A percentile compares a stretch with the other conserved stretches of the same genome.
These are phyloP conservation scores for Ganoderma leucocontextum DNA, from an alignment of 1,284 basidiomycete species.

Conservation along the genomic window DNA sequence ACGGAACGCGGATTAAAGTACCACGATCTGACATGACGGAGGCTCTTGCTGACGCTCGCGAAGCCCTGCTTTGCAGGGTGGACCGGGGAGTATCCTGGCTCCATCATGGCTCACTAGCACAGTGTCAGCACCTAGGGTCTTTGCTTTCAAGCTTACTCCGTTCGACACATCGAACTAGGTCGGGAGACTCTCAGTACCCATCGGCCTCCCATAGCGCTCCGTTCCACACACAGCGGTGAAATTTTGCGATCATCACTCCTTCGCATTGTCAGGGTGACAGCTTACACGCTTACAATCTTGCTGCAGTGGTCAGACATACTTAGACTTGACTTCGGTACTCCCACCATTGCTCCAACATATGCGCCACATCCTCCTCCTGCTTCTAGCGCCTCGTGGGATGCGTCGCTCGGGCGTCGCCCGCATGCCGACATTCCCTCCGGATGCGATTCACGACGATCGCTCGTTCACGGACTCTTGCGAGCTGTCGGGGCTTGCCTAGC, in stretches of 20 bases:
- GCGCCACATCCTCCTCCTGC: not conserved
- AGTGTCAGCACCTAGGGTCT: not conserved
- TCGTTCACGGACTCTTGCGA: not conserved
- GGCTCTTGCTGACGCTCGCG: not conserved
- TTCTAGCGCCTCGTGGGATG: constrained; percentile 12
- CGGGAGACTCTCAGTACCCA: not conserved
- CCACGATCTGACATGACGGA: not conserved
- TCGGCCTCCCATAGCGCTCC: not conserved
- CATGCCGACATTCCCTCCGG: not conserved
- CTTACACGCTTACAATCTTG: not conserved
- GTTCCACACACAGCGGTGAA: not conserved
- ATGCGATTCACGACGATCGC: not conserved
- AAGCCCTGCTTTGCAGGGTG: not conserved
- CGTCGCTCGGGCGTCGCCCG: not conserved
- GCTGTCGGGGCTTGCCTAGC: not conserved
- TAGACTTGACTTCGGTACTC: not conserved
- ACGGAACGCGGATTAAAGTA: not conserved
- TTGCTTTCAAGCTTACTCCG: not conserved
- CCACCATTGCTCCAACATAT: not conserved
- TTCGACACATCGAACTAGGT: not conserved
- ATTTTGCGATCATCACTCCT: not conserved
- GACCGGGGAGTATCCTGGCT: not conserved
- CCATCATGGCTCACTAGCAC: not conserved
- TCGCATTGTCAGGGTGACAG: constrained; percentile 18
- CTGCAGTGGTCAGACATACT: not conserved